Conservation (phyloP, 73 alveolate species). For the Paramecium caudatum region DNA sequence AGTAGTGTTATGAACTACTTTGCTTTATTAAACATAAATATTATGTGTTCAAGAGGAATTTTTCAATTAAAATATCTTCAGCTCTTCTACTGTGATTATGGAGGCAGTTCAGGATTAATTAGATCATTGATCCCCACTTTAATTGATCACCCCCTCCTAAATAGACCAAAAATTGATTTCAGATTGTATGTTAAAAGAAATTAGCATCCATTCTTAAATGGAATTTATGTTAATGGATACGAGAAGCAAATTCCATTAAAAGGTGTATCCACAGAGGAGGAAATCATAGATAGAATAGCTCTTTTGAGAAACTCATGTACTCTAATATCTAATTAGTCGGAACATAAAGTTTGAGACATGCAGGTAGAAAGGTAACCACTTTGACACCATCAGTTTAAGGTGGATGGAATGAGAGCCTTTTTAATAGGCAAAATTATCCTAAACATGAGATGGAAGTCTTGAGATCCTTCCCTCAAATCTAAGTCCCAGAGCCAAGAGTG, state of each 20-base stretch:
- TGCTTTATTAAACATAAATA: conserved; percentile 40
- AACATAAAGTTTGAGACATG: conserved; percentile 14
- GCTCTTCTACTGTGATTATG: conserved; percentile 48
- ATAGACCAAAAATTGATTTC: conserved; percentile 43
- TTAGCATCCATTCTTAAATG: conserved; percentile 40
- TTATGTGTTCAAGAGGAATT: conserved; percentile 69
- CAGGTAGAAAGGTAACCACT: conserved; percentile 43
- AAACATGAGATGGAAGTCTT: conserved; percentile 56
- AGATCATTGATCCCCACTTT: conserved; percentile 3
- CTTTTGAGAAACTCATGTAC: conserved; percentile 56
- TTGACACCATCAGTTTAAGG: conserved; percentile 33
- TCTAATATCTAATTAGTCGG: conserved; percentile 29
- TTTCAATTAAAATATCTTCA: conserved; percentile 41
- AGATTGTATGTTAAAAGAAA: conserved; percentile 14
- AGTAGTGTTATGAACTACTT: background rate
- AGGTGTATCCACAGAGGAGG: background rate
- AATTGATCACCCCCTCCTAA: background rate
- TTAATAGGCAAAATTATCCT: conserved; percentile 32
- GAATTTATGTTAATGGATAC: conserved; percentile 54
- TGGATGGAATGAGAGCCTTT: conserved; percentile 23
- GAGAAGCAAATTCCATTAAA: conserved; percentile 31
- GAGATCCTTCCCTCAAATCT: background rate
- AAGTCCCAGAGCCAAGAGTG: conserved; percentile 29
- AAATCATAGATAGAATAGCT: background rate
- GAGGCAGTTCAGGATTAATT: conserved; percentile 47